Conservation (phyloP, 768 basidiomycete genomes). For the Serendipita sp. region DNA sequence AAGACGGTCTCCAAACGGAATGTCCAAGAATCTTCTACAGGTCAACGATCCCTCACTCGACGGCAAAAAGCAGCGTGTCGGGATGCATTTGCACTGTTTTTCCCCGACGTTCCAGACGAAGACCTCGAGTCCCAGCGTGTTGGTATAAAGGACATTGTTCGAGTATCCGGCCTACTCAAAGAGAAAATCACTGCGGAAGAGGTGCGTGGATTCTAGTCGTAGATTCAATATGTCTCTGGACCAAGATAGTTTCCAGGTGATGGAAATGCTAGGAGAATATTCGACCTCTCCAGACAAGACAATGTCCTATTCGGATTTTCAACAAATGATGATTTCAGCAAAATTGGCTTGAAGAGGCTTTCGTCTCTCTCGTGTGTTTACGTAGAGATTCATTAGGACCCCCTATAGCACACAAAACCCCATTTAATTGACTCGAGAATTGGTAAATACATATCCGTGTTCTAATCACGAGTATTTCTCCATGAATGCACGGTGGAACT, state of each 20-base stretch:
- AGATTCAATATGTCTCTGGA: not conserved
- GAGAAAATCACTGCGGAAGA: constrained; percentile 63
- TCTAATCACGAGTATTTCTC: constrained; percentile 23
- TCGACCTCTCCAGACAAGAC: constrained; percentile 54
- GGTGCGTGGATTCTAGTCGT: constrained; percentile 24
- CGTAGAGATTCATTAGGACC: no score
- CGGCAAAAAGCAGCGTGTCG: constrained; percentile 39
- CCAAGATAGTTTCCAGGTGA: constrained; percentile 28
- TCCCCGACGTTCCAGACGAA: constrained; percentile 33
- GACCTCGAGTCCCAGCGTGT: constrained; percentile 38
- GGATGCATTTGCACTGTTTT: constrained; percentile 55
- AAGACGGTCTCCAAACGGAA: not conserved
- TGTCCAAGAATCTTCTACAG: not conserved
- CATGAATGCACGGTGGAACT: constrained; percentile 48
- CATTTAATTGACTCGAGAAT: not conserved
- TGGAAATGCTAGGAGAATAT: constrained; percentile 67
- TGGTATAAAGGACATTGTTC: constrained; percentile 47
- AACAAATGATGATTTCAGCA: constrained; percentile 52
- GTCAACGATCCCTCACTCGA: constrained; percentile 21
- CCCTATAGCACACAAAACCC: no score
- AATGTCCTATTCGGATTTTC: constrained; percentile 52
- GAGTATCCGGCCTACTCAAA: constrained; percentile 43
- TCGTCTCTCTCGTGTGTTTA: no score
- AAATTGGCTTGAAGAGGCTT: constrained; percentile 28
- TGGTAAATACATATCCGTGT: not conserved